Conservation (phyloP, 2,329 filamentous ascomycete genomes). For the Pseudopyrenochaeta lycopersici region DNA sequence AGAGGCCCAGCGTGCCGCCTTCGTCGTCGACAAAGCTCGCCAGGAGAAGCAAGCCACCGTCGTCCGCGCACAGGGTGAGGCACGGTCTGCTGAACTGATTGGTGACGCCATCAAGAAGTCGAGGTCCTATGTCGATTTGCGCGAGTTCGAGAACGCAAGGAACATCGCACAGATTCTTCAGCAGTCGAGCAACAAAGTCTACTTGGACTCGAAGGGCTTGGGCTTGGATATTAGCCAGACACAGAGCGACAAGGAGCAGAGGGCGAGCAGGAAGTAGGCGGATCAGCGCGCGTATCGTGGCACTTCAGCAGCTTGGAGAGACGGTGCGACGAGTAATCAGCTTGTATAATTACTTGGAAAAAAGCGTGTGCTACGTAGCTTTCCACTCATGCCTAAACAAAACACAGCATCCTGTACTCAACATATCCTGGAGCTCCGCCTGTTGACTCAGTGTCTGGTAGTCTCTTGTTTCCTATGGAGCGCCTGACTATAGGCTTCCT, state of each 20-base stretch:
- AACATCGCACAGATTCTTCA: slow-evolving; percentile 88
- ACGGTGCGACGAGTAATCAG: slow-evolving; percentile 8
- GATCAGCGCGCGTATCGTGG: background rate
- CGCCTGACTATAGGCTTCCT: too few relatives aligned
- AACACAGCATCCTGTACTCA: background rate
- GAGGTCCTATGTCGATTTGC: slow-evolving; percentile 93
- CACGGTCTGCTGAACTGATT: slow-evolving; percentile 95
- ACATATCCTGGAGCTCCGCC: too few relatives aligned
- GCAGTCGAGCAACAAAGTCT: slow-evolving; percentile 91
- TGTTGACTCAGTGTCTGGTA: too few relatives aligned
- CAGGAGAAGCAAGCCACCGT: slow-evolving; percentile 99
- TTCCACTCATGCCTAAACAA: slow-evolving; percentile 46
- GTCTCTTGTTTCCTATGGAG: too few relatives aligned
- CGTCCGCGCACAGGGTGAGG: slow-evolving; percentile 98
- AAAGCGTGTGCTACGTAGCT: slow-evolving; percentile 34
- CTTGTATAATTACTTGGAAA: slow-evolving; percentile 36
- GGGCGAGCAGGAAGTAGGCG: slow-evolving; percentile 32
- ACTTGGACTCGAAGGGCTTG: slow-evolving; percentile 89
- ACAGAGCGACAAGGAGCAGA: slow-evolving; percentile 50
- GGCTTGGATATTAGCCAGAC: slow-evolving; percentile 80
- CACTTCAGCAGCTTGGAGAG: background rate
- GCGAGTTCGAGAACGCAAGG: slow-evolving; percentile 96
- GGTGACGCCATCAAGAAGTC: slow-evolving; percentile 99
- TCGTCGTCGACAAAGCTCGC: slow-evolving; percentile 97
- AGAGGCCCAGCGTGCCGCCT: slow-evolving; percentile 95